Percentiles rank a stretch among this genome's conserved stretches.
Conservation (phyloP, 192 early-diverging fungal species). For the Coemansia sp. region DNA sequence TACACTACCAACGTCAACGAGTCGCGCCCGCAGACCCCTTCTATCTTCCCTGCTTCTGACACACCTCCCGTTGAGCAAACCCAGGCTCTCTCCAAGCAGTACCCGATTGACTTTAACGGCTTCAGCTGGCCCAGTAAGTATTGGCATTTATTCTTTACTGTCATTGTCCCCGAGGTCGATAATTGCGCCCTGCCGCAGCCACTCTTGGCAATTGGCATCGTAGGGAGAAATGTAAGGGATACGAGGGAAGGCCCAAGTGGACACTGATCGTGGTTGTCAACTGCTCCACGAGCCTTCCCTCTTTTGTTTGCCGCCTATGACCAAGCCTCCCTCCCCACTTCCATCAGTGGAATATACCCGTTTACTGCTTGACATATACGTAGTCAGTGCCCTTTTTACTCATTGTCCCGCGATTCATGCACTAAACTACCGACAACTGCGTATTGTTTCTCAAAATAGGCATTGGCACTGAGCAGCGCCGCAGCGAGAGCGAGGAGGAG, state of each 20-base stretch:
- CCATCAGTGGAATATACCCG: neutral
- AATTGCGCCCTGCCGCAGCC: conserved; percentile 6
- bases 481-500: conserved; percentile 77
- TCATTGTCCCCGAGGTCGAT: neutral
- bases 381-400: neutral
- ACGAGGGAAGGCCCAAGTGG: neutral
- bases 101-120: conserved; percentile 66
- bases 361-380: neutral
- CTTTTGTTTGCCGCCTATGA: neutral
- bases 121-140: conserved; percentile 82
- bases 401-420: conserved; percentile 2
- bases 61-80: neutral
- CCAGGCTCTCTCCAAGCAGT: conserved; percentile 3
- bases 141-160: neutral
- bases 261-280: neutral
- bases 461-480: conserved; percentile 75
- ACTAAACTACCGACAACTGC: neutral
- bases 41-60: conserved; percentile 33
- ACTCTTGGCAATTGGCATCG: neutral
- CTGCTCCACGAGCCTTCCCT: neutral
- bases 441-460: conserved; percentile 43
- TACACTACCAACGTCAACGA: neutral
- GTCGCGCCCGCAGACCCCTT: conserved; percentile 44
- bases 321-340: neutral
- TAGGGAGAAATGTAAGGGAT: neutral